These are phyloP conservation scores for Clarireedia monteithiana DNA, from an alignment of 2,329 filamentous ascomycete species.

Conservation along the genomic window DNA sequence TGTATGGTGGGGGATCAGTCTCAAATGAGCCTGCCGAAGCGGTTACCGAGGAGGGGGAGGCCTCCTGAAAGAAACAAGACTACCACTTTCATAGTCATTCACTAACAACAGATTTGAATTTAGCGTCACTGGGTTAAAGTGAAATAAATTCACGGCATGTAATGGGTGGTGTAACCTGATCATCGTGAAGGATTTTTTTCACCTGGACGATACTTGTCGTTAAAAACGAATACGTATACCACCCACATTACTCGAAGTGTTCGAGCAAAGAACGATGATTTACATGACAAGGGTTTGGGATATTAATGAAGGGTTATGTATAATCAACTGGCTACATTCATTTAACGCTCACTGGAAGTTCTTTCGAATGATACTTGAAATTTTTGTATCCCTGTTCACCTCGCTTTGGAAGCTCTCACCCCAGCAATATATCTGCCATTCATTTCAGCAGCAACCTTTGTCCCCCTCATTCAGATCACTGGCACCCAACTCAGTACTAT, in stretches of 20 bases:
- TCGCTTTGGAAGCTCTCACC: not conserved
- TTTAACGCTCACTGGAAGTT: not conserved
- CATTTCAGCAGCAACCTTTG: constrained; percentile 8
- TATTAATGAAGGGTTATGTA: not conserved
- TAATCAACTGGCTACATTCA: not conserved
- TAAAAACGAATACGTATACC: too few relatives aligned
- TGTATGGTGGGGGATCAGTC: constrained; percentile 12
- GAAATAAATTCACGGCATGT: not conserved
- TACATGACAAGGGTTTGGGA: not conserved
- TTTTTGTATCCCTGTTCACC: not conserved
- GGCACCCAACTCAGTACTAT: not conserved
- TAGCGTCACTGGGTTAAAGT: constrained; percentile 20
- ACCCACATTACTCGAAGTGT: too few relatives aligned
- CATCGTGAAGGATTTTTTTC: not conserved
- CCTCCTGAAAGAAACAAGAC: constrained; percentile 15
- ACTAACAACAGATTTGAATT: constrained; percentile 12
- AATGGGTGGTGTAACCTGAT: too few relatives aligned
- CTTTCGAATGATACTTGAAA: not conserved
- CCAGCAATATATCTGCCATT: not conserved
- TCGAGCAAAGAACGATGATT: too few relatives aligned
- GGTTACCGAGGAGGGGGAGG: constrained; percentile 14
- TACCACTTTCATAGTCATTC: not conserved
- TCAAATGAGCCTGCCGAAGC: constrained; percentile 12
- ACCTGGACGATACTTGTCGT: not conserved
- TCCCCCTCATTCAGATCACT: constrained; percentile 5